Base-by-base conservation (phyloP, 139 green algal genomes). In the Edaphochlamys debaryana region DNA sequence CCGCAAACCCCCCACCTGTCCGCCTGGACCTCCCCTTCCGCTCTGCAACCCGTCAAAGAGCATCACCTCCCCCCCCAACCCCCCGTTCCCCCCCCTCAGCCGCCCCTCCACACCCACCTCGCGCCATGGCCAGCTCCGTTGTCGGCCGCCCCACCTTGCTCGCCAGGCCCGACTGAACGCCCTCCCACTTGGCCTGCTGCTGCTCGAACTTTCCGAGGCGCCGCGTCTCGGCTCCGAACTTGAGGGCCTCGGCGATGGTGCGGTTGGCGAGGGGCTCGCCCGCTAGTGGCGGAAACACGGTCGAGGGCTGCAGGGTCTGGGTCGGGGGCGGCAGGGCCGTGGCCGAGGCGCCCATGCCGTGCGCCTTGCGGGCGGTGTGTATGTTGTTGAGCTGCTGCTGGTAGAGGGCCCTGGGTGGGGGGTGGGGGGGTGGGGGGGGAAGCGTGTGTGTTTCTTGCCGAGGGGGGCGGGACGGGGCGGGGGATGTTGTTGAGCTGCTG, bases 311-410 rank as follows among this genome's bases (percentile, higher is more conserved):
- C 17, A 29, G 19, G 25, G 56, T 23, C 17, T 23, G 23, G 6
- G 25, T 27, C 50, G 50, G 50, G 20, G 25, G 50, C 2, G 56
- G 56, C 56, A 29, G 19, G 23, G 19, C 56, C 25, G 56, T 25
- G 23, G 19, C 56, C 25, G 36, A 37, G 42, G 17, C 60, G 67
- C 52, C 30, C 67, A 88, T 60, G 56, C 34, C 58, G 0, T 79
- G 9, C 58, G 52, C 40, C 25, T 67, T 67, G 5, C 84, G 75
- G 8, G 75, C 63, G 20, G 56, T 76, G 36, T 88, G 41, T 41
- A 88, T 88, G 75, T 80, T 80, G 75, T 27, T 76, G 4, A 88
- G 84, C 37, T 88, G 84, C 25, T 75, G 40, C 67, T 88, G 66
- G 76, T 88, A 88, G 25, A 80, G 56, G 3, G 80, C 20, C 76